Evolutionary conservation across 2,329 filamentous ascomycete genomes (phyloP), one percentile per base, ranked within the genome.

Genomic region (Fusarium sambucinum): DNA sequence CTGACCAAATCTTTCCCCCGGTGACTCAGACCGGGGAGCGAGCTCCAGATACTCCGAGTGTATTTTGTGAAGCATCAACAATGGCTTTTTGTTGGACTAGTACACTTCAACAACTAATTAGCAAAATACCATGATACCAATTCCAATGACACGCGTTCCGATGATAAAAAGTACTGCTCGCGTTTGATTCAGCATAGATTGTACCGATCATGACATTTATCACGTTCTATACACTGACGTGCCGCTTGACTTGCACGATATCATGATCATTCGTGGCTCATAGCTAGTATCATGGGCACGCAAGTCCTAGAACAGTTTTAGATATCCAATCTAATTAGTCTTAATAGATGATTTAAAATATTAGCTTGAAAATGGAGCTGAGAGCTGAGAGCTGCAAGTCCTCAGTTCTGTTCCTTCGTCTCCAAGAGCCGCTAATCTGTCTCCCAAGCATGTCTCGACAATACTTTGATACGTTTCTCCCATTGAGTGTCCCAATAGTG

Each of bases 1-100:
- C 13, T 12, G 13, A 3, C 3, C 1, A 19, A 10, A 3, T 19
- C n/a, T 1, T 3, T 38, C 6, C 13, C 17, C 19, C 35, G 6
- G 12, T 19, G 8, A 37, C 33, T 19, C 10, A 10, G n/a, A 6
- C 10, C 17, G 11, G 11, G 10, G n/a, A n/a, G 17, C 5, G 33
- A 37, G 0, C 10, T 12, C 11, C 12, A 7, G 11, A 5, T 12
- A 13, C 11, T 19, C n/a, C 6, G 10, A 19, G 4, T 38, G 5
- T 11, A 38, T 38, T 12, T 6, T 37, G 5, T n/a, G 19, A 19
- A 12, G 4, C 5, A 37, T 19, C 35, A 13, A 11, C 3, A 1
- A 3, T 13, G 8, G 27, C 27, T 27, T 27, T 27, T 27, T 27
- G 6, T 27, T 27, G 6, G 27, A 19, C n/a, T 13, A 11, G 5